Evolutionary conservation across 371 early-diverging fungal genomes (phyloP), one percentile per base, ranked within the genome.

Genomic region (Mortierella sp.): DNA sequence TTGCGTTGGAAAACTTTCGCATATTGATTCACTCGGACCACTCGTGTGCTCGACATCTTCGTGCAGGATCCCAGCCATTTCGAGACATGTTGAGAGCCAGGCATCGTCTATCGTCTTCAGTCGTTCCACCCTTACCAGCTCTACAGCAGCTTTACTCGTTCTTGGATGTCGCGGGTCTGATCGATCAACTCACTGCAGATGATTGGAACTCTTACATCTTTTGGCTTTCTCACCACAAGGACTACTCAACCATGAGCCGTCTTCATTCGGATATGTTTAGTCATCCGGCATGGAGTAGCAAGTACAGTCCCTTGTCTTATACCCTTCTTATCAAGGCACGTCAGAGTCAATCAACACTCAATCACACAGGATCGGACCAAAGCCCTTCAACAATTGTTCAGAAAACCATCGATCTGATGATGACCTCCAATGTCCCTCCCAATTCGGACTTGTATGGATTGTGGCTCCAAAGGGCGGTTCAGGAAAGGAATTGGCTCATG

Each of bases 191-290:
- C 16, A 45, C 67, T 8, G 31, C 53, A 21, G 28, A 43, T 0
- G 73, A 73, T 27, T 73, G 73, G 73, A 45, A 67, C 28, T 40
- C 58, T 13, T 54, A 55, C 21, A 46, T 63, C n/a, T 62, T 50
- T 17, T 73, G 73, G 73, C 59, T 73, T 22, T 44, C 46, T 21
- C 44, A 63, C 25, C 51, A 67, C 27, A 50, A 56, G 12, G 67
- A 73, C n/a, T 46, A 59, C 13, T 34, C 25, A 9, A 53, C 49
- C 16, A 21, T 67, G 31, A 58, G 44, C 17, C 50, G 34, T 0
- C 21, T 73, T 17, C 73, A 67, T 17, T 46, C 19, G 10, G 45
- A 39, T 8, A 14, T 63, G 9, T 16, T 67, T 10, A 22, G 25
- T 21, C 13, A 58, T 8, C 34, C 6, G 28, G 28, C 31, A 4